Conservation (phyloP, 179 eudicot species). For the Gypsophila paniculata region DNA sequence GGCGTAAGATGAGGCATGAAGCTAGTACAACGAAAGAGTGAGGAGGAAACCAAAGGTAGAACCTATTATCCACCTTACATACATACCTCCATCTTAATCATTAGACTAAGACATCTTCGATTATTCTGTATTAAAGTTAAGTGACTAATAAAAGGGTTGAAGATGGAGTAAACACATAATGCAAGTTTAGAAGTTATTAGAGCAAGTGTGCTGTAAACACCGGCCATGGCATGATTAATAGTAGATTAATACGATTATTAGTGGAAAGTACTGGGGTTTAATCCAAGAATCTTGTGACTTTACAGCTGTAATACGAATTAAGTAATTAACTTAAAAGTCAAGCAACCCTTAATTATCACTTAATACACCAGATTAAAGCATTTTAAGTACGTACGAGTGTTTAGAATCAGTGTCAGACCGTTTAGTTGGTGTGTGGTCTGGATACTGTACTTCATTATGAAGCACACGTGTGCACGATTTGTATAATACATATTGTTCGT, state of each 20-base stretch:
- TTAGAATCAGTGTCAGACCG: slow-evolving; percentile 22
- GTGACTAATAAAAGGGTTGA: no score
- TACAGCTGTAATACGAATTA: not conserved
- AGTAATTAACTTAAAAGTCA: slow-evolving; percentile 9
- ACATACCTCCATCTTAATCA: no score
- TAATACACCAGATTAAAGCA: not conserved
- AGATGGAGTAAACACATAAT: no score
- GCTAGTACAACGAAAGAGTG: no score
- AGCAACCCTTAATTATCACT: slow-evolving; percentile 15
- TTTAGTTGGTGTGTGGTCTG: slow-evolving; percentile 31
- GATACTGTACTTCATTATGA: slow-evolving; percentile 28
- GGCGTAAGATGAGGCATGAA: no score
- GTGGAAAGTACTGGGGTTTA: not conserved
- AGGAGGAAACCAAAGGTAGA: no score
- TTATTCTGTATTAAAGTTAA: no score
- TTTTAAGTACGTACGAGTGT: not conserved
- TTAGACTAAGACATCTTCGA: no score
- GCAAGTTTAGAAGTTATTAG: not conserved
- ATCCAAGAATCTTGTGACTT: slow-evolving; percentile 7
- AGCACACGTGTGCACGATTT: slow-evolving; percentile 31
- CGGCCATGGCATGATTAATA: not conserved
- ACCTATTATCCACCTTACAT: no score
- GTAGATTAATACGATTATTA: not conserved
- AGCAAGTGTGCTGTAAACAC: not conserved
- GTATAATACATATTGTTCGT: not conserved